Evolutionary conservation across 306 rosid species (phyloP).

Genomic region (Arachis stenosperma): DNA sequence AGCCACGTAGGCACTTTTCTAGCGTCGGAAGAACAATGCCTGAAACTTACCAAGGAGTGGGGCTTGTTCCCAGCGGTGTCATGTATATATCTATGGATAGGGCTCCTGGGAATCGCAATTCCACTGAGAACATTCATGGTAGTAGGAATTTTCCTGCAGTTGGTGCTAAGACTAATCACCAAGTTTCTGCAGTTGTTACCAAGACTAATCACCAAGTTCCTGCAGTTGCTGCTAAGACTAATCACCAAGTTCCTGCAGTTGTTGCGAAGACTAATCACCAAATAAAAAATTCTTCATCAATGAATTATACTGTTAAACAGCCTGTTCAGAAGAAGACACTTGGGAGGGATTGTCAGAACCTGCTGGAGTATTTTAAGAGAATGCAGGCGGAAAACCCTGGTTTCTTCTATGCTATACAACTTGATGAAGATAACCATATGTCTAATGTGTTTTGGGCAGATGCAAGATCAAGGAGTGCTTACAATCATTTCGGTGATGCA

Average conservation of each 20-base stretch:
- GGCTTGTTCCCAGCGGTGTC: slow-evolving; percentile 88
- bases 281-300: slow-evolving; percentile 44
- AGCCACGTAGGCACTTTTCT: slow-evolving; percentile 84
- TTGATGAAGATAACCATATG: slow-evolving; percentile 85
- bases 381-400: slow-evolving; percentile 96
- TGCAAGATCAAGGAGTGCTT: slow-evolving; percentile 88
- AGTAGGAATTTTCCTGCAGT: slow-evolving; percentile 43
- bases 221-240: no score
- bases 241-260: no score
- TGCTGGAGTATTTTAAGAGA: slow-evolving; percentile 91
- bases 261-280: no score
- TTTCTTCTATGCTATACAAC: slow-evolving; percentile 89
- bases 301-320: slow-evolving; percentile 53
- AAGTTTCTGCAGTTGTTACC: slow-evolving; percentile 35
- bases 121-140: slow-evolving; percentile 56
- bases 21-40: slow-evolving; percentile 74
- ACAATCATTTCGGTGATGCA: slow-evolving; percentile 83
- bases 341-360: slow-evolving; percentile 86
- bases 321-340: slow-evolving; percentile 60
- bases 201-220: slow-evolving; percentile 51
- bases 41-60: slow-evolving; percentile 75
- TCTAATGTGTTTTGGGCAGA: slow-evolving; percentile 89
- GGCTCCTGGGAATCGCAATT: slow-evolving; percentile 53
- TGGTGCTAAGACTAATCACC: no score
- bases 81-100: slow-evolving; percentile 86